These are phyloP conservation scores for Ehretia macrophylla DNA, from an alignment of 257 asterid genomes.

Conservation along the genomic window DNA sequence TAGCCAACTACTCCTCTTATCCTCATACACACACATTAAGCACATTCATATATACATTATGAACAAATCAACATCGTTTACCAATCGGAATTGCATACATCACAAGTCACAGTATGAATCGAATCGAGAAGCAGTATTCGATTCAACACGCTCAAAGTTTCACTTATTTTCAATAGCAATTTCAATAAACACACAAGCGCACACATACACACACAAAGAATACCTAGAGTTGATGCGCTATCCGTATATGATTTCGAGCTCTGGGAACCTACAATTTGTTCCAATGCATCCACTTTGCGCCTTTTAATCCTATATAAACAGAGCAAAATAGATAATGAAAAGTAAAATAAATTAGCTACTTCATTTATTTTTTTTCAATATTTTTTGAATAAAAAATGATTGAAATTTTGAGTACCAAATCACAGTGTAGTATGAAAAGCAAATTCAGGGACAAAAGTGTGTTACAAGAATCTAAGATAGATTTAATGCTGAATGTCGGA, in stretches of 20 bases:
- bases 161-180: not conserved
- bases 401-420: constrained; percentile 26
- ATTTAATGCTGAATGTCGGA: no score
- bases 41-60: no score
- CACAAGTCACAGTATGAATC: not conserved
- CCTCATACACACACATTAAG: no score
- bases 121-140: no score
- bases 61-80: no score
- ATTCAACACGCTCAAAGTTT: no score
- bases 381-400: not conserved
- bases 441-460: no score
- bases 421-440: no score
- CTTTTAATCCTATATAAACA: constrained; percentile 56
- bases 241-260: constrained; percentile 40
- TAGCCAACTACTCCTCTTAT: constrained; percentile 50
- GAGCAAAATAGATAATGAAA: constrained; percentile 4
- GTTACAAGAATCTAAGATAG: no score
- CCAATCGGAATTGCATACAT: no score
- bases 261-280: constrained; percentile 21
- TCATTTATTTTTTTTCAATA: no score
- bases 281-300: constrained; percentile 54
- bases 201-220: no score
- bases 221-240: constrained; percentile 32
- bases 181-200: not conserved
- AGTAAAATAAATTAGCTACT: not conserved